Base-by-base conservation (phyloP, 1,139 yeast species). In the Suhomyces atakaporum region DNA sequence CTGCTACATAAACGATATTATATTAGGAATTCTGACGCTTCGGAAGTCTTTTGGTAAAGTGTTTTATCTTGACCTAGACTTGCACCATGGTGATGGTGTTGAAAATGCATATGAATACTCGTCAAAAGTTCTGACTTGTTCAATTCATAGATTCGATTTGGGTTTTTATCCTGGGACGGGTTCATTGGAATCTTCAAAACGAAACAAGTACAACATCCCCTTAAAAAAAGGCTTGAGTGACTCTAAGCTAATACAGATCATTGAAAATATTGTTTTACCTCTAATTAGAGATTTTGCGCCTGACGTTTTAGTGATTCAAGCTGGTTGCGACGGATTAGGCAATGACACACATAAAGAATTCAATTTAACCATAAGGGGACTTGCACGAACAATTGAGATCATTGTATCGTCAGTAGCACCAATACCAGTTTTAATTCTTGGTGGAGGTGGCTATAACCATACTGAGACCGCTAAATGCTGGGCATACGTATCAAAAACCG, bases 41-140 rank as follows among this genome's bases (percentile, higher is more conserved):
- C 58, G 89, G 20, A 63, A 63, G 11, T 54, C 58, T 8, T 77
- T 63, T 48, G 61, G 66, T n/a, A 69, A 58, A 24, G 68, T 85
- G 1, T 64, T 81, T 47, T 85, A 84, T 50, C 56, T 85, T 3
- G 95, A 85, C 54, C 57, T 84, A 7, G 95, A 85, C 56, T 54
- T 85, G 10, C 94, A 84, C 51, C 90, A 84, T 54, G 90, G 92
- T 0, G 90, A 84, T 54, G 95, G 89, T 0, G 92, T 84, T 1
- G 85, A 82, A 39, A 61, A 66, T 2, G 88, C 88, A 1, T 84
- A 82, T 57, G 64, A 66, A 39, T 69, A 63, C 44, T 75, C 85
- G 1, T 65, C 68, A 31, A 74, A 71, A 30, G 85, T 85, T 0
- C 60, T 73, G 35, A 80, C 86, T 1, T 63, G 83, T 18, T 82